phyloP scores from a whole-genome alignment of 106 monocot species.

The Dendrobium officinale region DNA sequence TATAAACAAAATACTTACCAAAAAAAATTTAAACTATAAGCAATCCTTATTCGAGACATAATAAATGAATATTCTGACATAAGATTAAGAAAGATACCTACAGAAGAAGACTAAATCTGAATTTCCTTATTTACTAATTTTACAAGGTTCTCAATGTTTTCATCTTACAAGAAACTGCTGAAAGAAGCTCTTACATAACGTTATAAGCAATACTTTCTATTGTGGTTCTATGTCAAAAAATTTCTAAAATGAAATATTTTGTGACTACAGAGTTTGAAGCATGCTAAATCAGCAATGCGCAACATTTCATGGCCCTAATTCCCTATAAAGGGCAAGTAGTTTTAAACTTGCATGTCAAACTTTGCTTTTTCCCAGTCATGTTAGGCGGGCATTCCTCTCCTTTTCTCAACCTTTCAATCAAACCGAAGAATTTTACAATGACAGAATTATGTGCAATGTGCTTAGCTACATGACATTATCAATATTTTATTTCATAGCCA shows the following conservation, averaged over 20 bases:
- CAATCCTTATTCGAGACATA: neutral
- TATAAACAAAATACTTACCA: neutral
- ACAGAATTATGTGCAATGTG: neutral
- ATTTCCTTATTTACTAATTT: neutral
- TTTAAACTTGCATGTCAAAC: neutral
- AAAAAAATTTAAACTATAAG: neutral
- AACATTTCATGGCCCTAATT: neutral
- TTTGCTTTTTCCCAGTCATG: neutral
- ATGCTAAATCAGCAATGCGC: neutral
- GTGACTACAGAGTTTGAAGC: neutral
- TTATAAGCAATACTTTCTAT: neutral
- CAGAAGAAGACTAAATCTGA: neutral
- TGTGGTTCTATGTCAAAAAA: neutral
- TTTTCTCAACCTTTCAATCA: neutral
- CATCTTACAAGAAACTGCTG: neutral
- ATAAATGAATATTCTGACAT: neutral
- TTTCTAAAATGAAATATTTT: neutral
- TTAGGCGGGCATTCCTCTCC: neutral
- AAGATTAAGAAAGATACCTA: neutral
- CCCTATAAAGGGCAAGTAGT: neutral
- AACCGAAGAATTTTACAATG: neutral
- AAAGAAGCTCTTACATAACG: neutral
- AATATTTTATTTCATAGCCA: too few relatives aligned
- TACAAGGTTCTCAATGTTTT: neutral
- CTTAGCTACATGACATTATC: too few relatives aligned